Percentiles rank a stretch among this genome's conserved stretches.
Conservation (phyloP, 179 eudicot species). For the Gypsophila paniculata region DNA sequence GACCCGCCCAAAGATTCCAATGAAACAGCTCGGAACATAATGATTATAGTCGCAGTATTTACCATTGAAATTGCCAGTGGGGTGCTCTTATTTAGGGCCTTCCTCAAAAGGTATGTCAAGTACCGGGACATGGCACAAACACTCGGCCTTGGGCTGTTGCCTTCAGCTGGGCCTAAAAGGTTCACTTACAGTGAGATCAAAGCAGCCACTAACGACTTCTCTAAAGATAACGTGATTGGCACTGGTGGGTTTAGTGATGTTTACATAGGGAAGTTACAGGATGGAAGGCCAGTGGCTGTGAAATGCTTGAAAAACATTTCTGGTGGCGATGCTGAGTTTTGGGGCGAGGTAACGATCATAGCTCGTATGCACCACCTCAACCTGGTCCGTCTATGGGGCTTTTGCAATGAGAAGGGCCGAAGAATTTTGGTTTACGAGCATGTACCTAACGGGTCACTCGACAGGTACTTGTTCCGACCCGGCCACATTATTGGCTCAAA, state of each 20-base stretch:
- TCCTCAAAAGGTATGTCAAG: constrained; percentile 67
- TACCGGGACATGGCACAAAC: constrained; percentile 89
- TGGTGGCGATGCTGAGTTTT: constrained; percentile 72
- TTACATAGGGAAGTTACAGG: constrained; percentile 60
- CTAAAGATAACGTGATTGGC: constrained; percentile 47
- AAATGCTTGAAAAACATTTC: constrained; percentile 59
- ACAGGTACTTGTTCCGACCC: constrained; percentile 46
- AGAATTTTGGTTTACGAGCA: constrained; percentile 74
- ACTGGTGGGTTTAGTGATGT: constrained; percentile 77
- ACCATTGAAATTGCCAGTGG: constrained; percentile 61
- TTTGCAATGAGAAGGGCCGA: constrained; percentile 71
- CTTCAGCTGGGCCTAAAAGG: constrained; percentile 71
- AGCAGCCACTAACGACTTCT: constrained; percentile 59
- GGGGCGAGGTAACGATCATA: constrained; percentile 84
- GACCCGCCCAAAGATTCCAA: constrained; percentile 47
- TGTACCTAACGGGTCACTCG: constrained; percentile 78
- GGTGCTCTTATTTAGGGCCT: constrained; percentile 62
- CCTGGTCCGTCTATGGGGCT: constrained; percentile 78
- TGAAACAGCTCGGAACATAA: constrained; percentile 50
- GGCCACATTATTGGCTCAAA: constrained; percentile 4
- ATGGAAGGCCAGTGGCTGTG: constrained; percentile 68
- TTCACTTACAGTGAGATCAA: constrained; percentile 56
- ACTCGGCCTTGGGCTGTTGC: constrained; percentile 70
- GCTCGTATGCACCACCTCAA: constrained; percentile 96
- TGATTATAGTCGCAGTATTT: constrained; percentile 44